Base-by-base conservation (phyloP, 257 asterid genomes). In the Nicotiana obtusifolia region DNA sequence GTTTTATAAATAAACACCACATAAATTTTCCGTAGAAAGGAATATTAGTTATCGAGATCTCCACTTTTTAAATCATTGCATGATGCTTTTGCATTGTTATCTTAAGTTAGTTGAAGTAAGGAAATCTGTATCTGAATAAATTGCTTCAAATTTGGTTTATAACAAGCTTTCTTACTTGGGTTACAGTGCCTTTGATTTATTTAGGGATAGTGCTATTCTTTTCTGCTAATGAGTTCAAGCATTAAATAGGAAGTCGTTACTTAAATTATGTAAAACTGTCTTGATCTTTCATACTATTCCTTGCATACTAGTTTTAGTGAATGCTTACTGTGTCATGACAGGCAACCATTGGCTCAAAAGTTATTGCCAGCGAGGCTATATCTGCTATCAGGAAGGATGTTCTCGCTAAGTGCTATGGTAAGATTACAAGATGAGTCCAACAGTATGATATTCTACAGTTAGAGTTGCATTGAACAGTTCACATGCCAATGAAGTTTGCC, bases 311-410 rank as follows among this genome's bases (percentile, higher is more conserved):
- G 22, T 28, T 82, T 10, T 73, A 33, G 62, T 49, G 62, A 75
- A 33, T 57, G 65, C 28, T 47, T 41, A 60, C 81, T 61, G 54
- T 87, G 78, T 80, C 85, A 81, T 78, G 77, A 35, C 88, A 95
- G 99, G 99, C 99, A 61, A 91, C 97, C 90, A 89, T 94, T 81
- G 99, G 99, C 82, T 78, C 98, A 85, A 95, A 94, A 89, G 99
- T 95, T 82, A 93, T 95, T 85, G 98, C 99, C 59, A 95, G 99
- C 85, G 99, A 95, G 90, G 87, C 99, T 81, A 81, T 95, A 83
- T 94, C 98, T 52, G 99, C 99, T 67, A 94, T 94, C 89, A 91
- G 98, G 89, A 95, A 95, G 88, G 99, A 95, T 80, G 99, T 95
- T 86, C 93, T 93, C 10, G 99, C 99, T 80, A 94, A 95, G 91